Base-by-base conservation (phyloP, 768 basidiomycete genomes). In the Pisolithus orientalis region DNA sequence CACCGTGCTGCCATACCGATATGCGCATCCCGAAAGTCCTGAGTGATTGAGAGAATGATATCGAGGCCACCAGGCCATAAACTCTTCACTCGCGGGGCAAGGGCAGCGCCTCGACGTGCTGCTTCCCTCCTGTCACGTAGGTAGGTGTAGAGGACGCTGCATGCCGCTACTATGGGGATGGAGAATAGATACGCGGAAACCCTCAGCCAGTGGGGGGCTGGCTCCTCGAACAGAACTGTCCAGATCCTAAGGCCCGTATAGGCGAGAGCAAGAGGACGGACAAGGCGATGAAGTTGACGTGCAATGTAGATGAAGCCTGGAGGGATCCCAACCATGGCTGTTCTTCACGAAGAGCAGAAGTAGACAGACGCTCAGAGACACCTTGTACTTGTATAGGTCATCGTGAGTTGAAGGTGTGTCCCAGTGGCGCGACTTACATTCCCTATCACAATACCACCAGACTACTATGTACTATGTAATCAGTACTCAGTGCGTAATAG, bases 141-240 rank as follows among this genome's bases (percentile, higher is more conserved):
- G 16, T 63, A 54, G 39, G 84, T 70, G 53, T 81, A 85, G 49
- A 75, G 21, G 25, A 58, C 53, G 21, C 48, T 56, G 10, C 50
- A 51, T 3, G 58, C 39, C 3, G 69, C 40, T 25, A 51, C 59
- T 5, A 60, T 25, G 3, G 65, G 60, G 7, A 71, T 61, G 3
- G 69, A 65, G 3, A 57, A 34, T 13, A 65, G 11, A 24, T 28
- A 68, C 32, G 59, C 50, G 2, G 49, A 29, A 9, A 50, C 42
- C 24, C 57, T 53, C 5, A 57, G 39, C 64, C 60, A 68, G n/a
- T 25, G 6, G 34, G 57, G 55, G 2, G 53, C n/a, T 14, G 55
- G 29, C 8, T 47, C 28, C 17, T 47, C 31, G 45, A 52, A 62
- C 11, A 52, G 24, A 3, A 57, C 21, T 17, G 37, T n/a, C 45